These are phyloP conservation scores for Leishmania turanica DNA, from an alignment of 208 protist species.

Conservation along the genomic window DNA sequence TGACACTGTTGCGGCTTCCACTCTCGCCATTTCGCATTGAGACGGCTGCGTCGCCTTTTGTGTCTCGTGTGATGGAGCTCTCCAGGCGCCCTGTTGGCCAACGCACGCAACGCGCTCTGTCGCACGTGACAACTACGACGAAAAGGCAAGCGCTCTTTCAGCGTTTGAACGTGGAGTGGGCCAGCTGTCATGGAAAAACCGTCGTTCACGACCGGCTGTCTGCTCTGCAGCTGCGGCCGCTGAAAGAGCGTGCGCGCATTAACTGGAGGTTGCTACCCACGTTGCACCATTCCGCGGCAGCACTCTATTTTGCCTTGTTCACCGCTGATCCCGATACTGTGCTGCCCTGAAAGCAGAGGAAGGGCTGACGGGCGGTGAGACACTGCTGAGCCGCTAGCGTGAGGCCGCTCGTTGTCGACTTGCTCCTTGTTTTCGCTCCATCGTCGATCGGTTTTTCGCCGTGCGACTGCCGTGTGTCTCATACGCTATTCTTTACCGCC, in stretches of 20 bases:
- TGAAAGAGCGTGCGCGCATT: neutral
- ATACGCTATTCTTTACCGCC: neutral
- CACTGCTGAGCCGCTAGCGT: too few relatives aligned
- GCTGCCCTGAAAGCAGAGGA: neutral
- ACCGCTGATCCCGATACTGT: neutral
- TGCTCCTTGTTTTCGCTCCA: neutral
- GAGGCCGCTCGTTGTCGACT: neutral
- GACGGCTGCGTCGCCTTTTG: constrained; percentile 18
- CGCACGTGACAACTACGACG: neutral
- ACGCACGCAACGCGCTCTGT: neutral
- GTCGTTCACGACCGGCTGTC: neutral
- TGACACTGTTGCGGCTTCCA: constrained; percentile 23
- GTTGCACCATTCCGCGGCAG: neutral
- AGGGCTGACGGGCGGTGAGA: neutral
- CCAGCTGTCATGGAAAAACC: neutral
- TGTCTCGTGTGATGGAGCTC: neutral
- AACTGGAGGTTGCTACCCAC: constrained; percentile 10
- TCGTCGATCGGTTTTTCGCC: neutral
- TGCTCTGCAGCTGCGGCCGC: neutral
- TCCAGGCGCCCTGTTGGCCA: neutral
- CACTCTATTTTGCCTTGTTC: neutral
- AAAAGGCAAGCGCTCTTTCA: neutral
- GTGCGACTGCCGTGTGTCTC: neutral
- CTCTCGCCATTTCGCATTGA: constrained; percentile 24
- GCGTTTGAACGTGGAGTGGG: constrained; percentile 9